Evolutionary conservation across 345 rosid species (phyloP).

Genomic region (Moricandia moricandioides): DNA sequence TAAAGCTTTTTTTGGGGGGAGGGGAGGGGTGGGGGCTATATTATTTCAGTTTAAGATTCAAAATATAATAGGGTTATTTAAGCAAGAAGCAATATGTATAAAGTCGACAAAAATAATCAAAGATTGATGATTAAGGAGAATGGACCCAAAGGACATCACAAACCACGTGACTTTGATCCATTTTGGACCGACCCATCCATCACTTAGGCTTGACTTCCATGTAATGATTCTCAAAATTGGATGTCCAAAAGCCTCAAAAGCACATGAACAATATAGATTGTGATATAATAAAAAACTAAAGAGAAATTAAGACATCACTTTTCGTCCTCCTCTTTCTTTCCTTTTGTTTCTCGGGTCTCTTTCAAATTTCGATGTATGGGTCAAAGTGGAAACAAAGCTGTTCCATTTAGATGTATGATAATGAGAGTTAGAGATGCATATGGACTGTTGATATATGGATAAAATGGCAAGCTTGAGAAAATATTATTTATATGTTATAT

Average conservation of each 20-base stretch:
- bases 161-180: slow-evolving; percentile 34
- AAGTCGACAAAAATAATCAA: slow-evolving; percentile 29
- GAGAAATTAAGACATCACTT: slow-evolving; percentile 8
- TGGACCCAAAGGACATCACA: slow-evolving; percentile 30
- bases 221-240: slow-evolving; percentile 18
- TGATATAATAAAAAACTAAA: background rate
- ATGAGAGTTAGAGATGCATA: slow-evolving; percentile 13
- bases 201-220: slow-evolving; percentile 31
- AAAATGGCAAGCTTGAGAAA: background rate
- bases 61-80: background rate
- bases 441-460: slow-evolving; percentile 12
- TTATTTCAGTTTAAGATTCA: background rate
- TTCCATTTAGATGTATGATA: slow-evolving; percentile 18
- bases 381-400: slow-evolving; percentile 17
- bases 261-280: slow-evolving; percentile 19
- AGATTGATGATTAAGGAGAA: slow-evolving; percentile 32
- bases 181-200: slow-evolving; percentile 36
- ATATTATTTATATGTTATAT: background rate
- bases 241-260: slow-evolving; percentile 8
- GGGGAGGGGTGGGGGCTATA: background rate
- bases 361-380: slow-evolving; percentile 24
- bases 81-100: slow-evolving; percentile 20
- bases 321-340: background rate
- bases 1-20: background rate
- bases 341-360: slow-evolving; percentile 12